These are phyloP conservation scores for Xylaria grammica DNA, from an alignment of 495 filamentous ascomycete genomes.

Conservation along the genomic window DNA sequence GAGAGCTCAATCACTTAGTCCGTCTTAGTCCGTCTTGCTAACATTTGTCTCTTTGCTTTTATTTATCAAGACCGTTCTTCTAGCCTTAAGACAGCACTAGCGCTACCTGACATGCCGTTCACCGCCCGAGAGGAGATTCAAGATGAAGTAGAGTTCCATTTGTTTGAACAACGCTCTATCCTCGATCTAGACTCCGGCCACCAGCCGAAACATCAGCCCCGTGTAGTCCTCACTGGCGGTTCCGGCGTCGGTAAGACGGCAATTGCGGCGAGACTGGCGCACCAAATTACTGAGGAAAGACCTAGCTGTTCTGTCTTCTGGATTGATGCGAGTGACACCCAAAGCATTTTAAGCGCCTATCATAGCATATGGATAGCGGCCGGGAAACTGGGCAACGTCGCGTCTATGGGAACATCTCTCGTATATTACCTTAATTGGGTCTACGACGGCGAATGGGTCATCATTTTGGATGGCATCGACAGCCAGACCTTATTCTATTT, in stretches of 20 bases:
- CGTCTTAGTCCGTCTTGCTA: neutral
- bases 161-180: constrained; percentile 1
- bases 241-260: neutral
- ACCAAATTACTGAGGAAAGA: neutral
- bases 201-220: constrained; percentile 3
- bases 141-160: neutral
- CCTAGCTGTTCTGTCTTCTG: constrained; percentile 6
- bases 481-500: neutral
- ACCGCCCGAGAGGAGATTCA: neutral
- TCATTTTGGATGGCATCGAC: constrained; percentile 2
- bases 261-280: neutral
- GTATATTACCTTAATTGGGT: neutral
- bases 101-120: neutral
- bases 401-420: neutral
- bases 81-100: too few relatives aligned
- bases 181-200: neutral
- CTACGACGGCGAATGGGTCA: neutral
- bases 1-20: neutral
- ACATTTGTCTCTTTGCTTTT: neutral
- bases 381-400: neutral
- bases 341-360: neutral
- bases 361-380: neutral
- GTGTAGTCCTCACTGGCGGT: neutral
- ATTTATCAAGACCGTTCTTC: neutral
- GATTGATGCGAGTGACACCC: neutral